These are phyloP conservation scores for Paraconiothyrium brasiliense DNA, from an alignment of 2,329 filamentous ascomycete species.

Conservation along the genomic window DNA sequence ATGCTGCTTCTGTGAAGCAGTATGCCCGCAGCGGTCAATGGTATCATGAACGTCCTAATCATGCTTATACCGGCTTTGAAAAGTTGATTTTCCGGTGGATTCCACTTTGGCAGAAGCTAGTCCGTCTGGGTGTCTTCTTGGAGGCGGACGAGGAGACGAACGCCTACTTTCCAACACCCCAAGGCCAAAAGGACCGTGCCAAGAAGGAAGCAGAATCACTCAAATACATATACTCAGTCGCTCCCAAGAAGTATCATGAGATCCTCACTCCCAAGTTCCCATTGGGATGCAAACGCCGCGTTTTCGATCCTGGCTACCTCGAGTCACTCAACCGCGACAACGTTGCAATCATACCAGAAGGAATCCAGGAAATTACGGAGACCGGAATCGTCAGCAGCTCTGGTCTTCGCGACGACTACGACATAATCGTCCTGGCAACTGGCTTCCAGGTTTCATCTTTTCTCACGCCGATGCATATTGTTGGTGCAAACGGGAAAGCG, in stretches of 20 bases:
- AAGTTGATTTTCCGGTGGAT: conserved; percentile 45
- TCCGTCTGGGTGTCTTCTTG: conserved; percentile 21
- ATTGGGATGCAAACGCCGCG: conserved; percentile 36
- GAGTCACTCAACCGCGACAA: conserved; percentile 30
- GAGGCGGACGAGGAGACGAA: conserved; percentile 24
- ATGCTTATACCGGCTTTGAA: conserved; percentile 35
- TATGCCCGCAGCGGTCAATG: conserved; percentile 43
- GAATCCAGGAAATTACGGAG: conserved; percentile 30
- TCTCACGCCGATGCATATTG: conserved; percentile 44
- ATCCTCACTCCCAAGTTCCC: conserved; percentile 33
- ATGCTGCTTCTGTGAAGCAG: conserved; percentile 51
- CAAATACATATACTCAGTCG: conserved; percentile 30
- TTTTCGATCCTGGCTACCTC: conserved; percentile 38
- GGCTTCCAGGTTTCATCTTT: conserved; percentile 50
- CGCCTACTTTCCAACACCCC: conserved; percentile 23
- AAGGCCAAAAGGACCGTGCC: conserved; percentile 13
- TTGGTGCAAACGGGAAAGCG: conserved; percentile 31
- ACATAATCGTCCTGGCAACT: conserved; percentile 47
- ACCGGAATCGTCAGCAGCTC: conserved; percentile 29
- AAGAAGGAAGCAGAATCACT: conserved; percentile 24
- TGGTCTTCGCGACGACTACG: conserved; percentile 31
- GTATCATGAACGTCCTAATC: conserved; percentile 49
- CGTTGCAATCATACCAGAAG: conserved; percentile 29
- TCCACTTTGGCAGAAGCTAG: conserved; percentile 39
- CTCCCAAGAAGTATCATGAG: conserved; percentile 40